These are phyloP conservation scores for Amylocystis lapponica DNA, from an alignment of 768 basidiomycete genomes.

Conservation along the genomic window DNA sequence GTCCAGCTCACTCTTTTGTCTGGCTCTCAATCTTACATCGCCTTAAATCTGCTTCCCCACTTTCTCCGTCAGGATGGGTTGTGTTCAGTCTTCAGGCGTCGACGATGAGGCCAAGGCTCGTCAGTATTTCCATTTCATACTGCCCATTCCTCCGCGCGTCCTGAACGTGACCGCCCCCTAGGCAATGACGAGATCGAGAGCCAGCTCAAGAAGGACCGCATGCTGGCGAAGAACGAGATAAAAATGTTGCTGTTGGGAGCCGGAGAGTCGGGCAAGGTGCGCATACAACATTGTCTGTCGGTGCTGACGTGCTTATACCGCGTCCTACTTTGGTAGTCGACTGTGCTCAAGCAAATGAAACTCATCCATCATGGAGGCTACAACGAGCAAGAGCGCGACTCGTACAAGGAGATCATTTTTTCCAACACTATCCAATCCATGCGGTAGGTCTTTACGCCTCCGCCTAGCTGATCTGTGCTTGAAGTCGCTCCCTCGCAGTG, in stretches of 20 bases:
- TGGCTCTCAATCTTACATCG: too few relatives aligned
- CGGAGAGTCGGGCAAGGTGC: conserved; percentile 92
- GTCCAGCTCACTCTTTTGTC: conserved; percentile 9
- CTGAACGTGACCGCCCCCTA: conserved; percentile 1
- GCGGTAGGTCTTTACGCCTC: conserved; percentile 51
- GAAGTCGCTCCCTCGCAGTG: conserved; percentile 33
- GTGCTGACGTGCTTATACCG: not conserved
- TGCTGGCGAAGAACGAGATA: conserved; percentile 90
- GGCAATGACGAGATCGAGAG: conserved; percentile 93
- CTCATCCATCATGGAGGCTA: conserved; percentile 91
- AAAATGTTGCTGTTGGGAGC: conserved; percentile 96
- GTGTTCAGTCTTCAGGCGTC: conserved; percentile 61
- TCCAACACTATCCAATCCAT: conserved; percentile 93
- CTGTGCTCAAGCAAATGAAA: conserved; percentile 96
- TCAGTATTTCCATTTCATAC: conserved; percentile 34
- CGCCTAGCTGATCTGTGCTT: conserved; percentile 1
- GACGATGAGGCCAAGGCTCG: conserved; percentile 83
- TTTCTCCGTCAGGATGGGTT: conserved; percentile 50
- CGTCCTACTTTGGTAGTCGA: conserved; percentile 45
- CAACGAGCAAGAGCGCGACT: conserved; percentile 82
- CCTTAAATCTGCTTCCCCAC: conserved; percentile 6
- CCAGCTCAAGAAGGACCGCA: conserved; percentile 83
- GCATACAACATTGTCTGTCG: conserved; percentile 7
- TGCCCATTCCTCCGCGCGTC: not conserved
- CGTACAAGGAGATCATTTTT: conserved; percentile 93